phyloP scores from a whole-genome alignment of 2,329 filamentous ascomycete species.

The Penicillium sp. region DNA sequence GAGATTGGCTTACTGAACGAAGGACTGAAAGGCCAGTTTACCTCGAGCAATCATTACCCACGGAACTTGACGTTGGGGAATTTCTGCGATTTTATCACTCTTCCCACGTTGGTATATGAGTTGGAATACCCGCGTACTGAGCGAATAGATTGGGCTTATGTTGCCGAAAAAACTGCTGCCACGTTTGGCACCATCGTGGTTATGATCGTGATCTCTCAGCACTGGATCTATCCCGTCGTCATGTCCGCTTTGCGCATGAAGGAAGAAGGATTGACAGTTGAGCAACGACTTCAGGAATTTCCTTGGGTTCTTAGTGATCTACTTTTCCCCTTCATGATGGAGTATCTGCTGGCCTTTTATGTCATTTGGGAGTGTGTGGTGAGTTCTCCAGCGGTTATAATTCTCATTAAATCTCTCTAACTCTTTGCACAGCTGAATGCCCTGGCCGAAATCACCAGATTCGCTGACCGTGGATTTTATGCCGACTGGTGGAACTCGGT shows the following conservation, averaged over 20 bases:
- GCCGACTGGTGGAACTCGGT: conserved; percentile 57
- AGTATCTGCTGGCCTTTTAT: conserved; percentile 78
- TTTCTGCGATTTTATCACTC: conserved; percentile 72
- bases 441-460: conserved; percentile 74
- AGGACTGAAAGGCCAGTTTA: conserved; percentile 68
- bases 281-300: conserved; percentile 67
- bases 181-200: conserved; percentile 71
- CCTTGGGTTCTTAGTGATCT: conserved; percentile 77
- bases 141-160: conserved; percentile 73
- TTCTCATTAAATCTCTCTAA: not conserved
- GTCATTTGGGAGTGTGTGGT: conserved; percentile 75
- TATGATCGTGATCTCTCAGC: conserved; percentile 78
- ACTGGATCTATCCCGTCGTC: conserved; percentile 78
- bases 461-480: conserved; percentile 73
- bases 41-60: conserved; percentile 63
- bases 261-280: conserved; percentile 60
- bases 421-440: conserved; percentile 61
- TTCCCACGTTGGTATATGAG: conserved; percentile 80
- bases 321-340: conserved; percentile 77
- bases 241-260: conserved; percentile 70
- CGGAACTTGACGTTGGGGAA: conserved; percentile 68
- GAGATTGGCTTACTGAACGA: conserved; percentile 68
- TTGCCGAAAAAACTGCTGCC: conserved; percentile 71
- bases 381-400: not conserved
- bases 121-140: conserved; percentile 74